Conservation (phyloP, 2,329 filamentous ascomycete species). For the Monosporascus sp. region DNA sequence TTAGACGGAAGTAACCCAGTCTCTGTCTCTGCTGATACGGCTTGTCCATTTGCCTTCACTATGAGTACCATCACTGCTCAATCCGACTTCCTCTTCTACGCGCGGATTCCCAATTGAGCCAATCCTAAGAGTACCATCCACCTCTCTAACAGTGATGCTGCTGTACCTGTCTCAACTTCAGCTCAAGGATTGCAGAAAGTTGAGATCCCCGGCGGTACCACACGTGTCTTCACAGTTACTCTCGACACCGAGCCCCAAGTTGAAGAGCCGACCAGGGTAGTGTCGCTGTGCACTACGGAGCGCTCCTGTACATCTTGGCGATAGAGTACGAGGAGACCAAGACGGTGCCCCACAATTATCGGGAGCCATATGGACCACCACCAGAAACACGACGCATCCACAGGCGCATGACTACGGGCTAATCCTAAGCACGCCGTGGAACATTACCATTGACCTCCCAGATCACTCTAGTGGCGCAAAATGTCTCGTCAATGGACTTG, state of each 20-base stretch:
- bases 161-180: conserved; percentile 10
- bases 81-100: conserved; percentile 25
- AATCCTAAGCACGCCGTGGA: conserved; percentile 22
- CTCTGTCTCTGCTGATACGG: conserved; percentile 39
- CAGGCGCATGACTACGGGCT: conserved; percentile 25
- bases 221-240: conserved; percentile 17
- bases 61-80: conserved; percentile 25
- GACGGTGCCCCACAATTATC: conserved; percentile 15
- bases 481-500: conserved; percentile 9
- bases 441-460: conserved; percentile 29
- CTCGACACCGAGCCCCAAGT: conserved; percentile 22
- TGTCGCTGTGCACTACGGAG: conserved; percentile 26
- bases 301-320: conserved; percentile 26
- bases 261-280: conserved; percentile 25
- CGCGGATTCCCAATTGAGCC: conserved; percentile 28
- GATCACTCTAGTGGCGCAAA: conserved; percentile 16
- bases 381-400: conserved; percentile 17
- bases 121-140: conserved; percentile 16
- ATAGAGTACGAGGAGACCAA: conserved; percentile 21
- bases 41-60: conserved; percentile 37
- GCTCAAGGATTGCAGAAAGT: conserved; percentile 21
- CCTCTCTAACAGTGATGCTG: conserved; percentile 1
- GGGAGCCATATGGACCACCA: conserved; percentile 3
- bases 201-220: conserved; percentile 12
- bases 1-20: conserved; percentile 32